Conservation (phyloP, 2,329 filamentous ascomycete species). For the Colletotrichum salicis region DNA sequence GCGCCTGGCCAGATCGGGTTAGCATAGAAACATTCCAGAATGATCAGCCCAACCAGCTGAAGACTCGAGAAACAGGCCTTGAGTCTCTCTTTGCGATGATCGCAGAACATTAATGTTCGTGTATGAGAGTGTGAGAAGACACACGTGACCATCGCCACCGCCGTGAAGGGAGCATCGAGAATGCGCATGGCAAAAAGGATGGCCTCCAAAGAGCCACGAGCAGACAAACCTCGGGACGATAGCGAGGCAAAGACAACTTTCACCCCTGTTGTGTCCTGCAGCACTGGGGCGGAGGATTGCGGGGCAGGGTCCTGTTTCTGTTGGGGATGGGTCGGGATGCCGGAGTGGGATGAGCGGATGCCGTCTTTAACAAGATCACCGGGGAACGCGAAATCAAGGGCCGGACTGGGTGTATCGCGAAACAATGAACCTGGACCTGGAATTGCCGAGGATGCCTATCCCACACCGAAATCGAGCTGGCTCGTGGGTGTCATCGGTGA, state of each 20-base stretch:
- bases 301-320: constrained; percentile 36
- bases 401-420: constrained; percentile 9
- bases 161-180: neutral
- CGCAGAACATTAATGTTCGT: neutral
- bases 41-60: neutral
- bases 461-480: neutral
- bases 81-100: neutral
- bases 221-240: constrained; percentile 15
- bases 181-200: neutral
- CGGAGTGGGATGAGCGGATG: constrained; percentile 26
- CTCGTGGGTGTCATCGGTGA: neutral
- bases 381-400: constrained; percentile 4
- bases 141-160: constrained; percentile 9
- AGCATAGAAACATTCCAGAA: constrained; percentile 31
- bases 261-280: constrained; percentile 24
- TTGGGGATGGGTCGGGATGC: constrained; percentile 35
- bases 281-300: constrained; percentile 28
- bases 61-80: neutral
- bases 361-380: constrained; percentile 18
- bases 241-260: constrained; percentile 18
- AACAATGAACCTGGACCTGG: neutral
- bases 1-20: constrained; percentile 10
- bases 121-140: neutral
- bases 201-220: constrained; percentile 2
- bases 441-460: constrained; percentile 21